phyloP scores from a whole-genome alignment of 805 yeast genomes.

The Suhomyces canberraensis region DNA sequence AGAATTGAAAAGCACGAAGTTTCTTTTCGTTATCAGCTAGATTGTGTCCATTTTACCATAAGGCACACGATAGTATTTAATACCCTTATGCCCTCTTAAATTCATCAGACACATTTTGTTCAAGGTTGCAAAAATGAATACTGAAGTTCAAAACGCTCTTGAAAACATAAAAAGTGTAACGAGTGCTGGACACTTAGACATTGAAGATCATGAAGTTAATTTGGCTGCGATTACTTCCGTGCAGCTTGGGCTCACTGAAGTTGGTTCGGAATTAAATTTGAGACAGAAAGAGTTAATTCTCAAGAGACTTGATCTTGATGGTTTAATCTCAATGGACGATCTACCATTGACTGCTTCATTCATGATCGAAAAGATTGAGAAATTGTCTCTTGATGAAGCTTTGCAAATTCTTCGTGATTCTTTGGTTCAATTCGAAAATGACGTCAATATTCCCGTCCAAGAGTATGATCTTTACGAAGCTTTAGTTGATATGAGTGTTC shows the following conservation, averaged over 20 bases:
- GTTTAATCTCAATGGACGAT: conserved; percentile 26
- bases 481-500: conserved; percentile 7
- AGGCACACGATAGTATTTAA: too few species aligned
- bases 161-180: background rate
- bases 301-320: conserved; percentile 23
- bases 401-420: conserved; percentile 27
- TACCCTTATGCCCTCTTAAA: too few species aligned
- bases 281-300: conserved; percentile 28
- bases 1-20: too few species aligned
- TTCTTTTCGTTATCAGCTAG: too few species aligned
- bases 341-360: conserved; percentile 28
- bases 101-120: too few species aligned
- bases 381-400: conserved; percentile 18
- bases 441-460: conserved; percentile 29
- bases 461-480: conserved; percentile 24
- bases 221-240: conserved; percentile 20
- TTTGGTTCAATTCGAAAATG: conserved; percentile 26
- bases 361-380: conserved; percentile 28
- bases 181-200: background rate
- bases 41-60: too few species aligned
- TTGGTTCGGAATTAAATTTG: conserved; percentile 20
- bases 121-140: background rate
- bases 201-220: conserved; percentile 10
- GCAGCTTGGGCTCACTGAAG: conserved; percentile 20
- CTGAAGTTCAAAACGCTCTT: background rate